Evolutionary conservation across 2,329 filamentous ascomycete genomes (phyloP), one percentile per base, ranked within the genome.

Genomic region (Fusarium sp.): DNA sequence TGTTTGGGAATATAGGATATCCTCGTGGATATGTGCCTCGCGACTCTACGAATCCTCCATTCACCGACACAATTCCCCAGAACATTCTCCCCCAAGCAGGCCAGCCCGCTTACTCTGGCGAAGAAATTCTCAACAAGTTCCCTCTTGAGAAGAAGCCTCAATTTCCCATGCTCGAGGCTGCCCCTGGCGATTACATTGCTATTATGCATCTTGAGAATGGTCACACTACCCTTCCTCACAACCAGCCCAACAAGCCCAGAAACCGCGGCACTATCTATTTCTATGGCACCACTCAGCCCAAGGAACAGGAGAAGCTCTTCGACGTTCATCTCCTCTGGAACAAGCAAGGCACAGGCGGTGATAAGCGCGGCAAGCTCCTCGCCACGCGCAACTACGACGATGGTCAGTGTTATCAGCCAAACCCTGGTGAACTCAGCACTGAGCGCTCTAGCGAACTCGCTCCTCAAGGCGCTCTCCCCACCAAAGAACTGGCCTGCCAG

Each of bases 351-450:
- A 92, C 88, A 10, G 95, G 95, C 25, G 96, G 95, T 28, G 91
- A 98, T 80, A 87, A 89, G 54, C 90, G 92, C 44, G 96, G 96
- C 37, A 86, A 86, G 46, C 90, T 98, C 18, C 85, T 98, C 42
- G 90, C 92, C 1, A 92, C 90, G 2, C 91, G 94, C 75, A 91
- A 93, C 84, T 99, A 91, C 81, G 96, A 98, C 78, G 96, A 99
- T 77, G 93, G 93, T 32, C 92, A 94, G 78, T 99, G 96, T 85
- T 95, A 95, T 81, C 93, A 98, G 84, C 82, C 90, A 78, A 95
- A 94, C 80, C 75, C 75, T n/a, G 84, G 85, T 6, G 60, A 77
- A 28, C 90, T 94, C 70, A 91, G 91, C 9, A 77, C 80, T 19
- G 76, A 87, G 64, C 93, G 95, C 64, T 87, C 89, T 74, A 74